Conservation (phyloP, 202 grass and related monocot species). For the Setaria viridis region DNA sequence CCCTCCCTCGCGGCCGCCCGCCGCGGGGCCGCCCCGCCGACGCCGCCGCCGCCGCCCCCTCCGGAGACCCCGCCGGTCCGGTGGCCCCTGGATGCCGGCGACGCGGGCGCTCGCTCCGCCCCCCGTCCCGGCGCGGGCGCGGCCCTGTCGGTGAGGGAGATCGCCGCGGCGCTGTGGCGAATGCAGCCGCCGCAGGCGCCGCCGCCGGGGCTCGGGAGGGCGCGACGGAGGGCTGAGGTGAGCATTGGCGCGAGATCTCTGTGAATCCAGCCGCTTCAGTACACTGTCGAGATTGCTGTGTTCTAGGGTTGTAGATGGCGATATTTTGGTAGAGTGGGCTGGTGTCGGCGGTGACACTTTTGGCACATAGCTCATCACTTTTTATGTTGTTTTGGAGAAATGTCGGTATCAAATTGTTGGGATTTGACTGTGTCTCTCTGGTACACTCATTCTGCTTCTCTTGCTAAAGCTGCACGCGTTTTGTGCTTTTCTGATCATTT, state of each 20-base stretch:
- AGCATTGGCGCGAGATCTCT: constrained; percentile 30
- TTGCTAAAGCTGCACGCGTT: not conserved
- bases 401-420: constrained; percentile 2
- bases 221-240: constrained; percentile 33
- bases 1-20: constrained; percentile 34
- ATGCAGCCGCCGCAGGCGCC: constrained; percentile 42
- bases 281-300: not conserved
- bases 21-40: constrained; percentile 7
- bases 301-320: constrained; percentile 44
- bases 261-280: not conserved
- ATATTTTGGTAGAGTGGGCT: not conserved
- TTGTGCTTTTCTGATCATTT: not conserved
- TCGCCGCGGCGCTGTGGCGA: constrained; percentile 46
- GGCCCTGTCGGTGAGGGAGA: constrained; percentile 33
- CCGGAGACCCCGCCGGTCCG: constrained; percentile 35
- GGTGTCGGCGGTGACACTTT: not conserved
- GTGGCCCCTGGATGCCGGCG: constrained; percentile 9
- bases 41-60: constrained; percentile 17
- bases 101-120: not conserved
- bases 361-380: constrained; percentile 14
- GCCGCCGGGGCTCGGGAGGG: not conserved
- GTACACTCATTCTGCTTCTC: not conserved
- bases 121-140: constrained; percentile 7
- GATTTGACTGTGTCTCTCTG: not conserved
- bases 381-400: not conserved